phyloP scores from a whole-genome alignment of 106 monocot species.

The Hemerocallis citrina region DNA sequence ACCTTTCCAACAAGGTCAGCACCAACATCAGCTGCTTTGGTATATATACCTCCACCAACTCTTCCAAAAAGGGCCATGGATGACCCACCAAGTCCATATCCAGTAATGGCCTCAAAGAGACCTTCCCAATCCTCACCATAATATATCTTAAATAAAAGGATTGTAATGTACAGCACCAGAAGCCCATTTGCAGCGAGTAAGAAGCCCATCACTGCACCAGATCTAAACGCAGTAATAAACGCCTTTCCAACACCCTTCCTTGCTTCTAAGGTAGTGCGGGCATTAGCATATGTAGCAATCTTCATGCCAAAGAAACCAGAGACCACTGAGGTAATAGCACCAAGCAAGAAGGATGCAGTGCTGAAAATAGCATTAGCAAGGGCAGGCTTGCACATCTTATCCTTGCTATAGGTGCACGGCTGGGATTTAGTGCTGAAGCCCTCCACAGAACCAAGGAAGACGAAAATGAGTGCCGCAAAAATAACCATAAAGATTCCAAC shows the following conservation, averaged over 20 bases:
- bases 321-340: conserved; percentile 29
- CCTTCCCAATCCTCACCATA: conserved; percentile 45
- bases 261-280: conserved; percentile 33
- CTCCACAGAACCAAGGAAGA: conserved; percentile 39
- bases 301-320: conserved; percentile 40
- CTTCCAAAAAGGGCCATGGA: conserved; percentile 39
- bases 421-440: conserved; percentile 27
- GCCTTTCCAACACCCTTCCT: conserved; percentile 26
- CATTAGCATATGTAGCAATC: conserved; percentile 35
- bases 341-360: conserved; percentile 32
- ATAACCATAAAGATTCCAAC: conserved; percentile 24
- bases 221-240: conserved; percentile 29
- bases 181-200: conserved; percentile 31
- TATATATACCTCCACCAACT: conserved; percentile 42
- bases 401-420: conserved; percentile 24
- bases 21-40: conserved; percentile 43
- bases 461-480: conserved; percentile 27
- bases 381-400: conserved; percentile 26
- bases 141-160: conserved; percentile 27
- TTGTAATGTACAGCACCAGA: conserved; percentile 27
- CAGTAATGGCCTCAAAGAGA: conserved; percentile 33
- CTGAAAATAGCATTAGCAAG: conserved; percentile 38
- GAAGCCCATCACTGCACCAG: conserved; percentile 43
- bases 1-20: conserved; percentile 39
- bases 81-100: conserved; percentile 42